Conservation (phyloP, 2,329 filamentous ascomycete genomes). For the Trichoderma atroviride region DNA sequence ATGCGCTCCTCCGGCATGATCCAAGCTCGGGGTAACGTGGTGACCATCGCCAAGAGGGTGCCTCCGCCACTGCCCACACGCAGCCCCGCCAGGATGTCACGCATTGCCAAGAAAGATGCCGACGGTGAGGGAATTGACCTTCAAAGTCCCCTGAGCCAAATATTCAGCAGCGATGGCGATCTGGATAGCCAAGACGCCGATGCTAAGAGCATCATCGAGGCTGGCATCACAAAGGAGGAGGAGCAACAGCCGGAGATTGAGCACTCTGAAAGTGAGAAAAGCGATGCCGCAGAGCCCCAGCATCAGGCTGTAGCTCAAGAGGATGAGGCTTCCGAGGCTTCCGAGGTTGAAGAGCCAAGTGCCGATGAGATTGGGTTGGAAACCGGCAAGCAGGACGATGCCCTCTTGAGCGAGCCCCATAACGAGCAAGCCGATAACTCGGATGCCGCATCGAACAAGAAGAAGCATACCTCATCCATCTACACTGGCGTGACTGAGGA, state of each 20-base stretch:
- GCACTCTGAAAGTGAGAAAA: background rate
- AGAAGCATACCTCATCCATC: constrained; percentile 45
- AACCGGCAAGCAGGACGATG: background rate
- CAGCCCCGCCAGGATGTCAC: constrained; percentile 68
- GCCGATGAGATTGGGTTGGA: background rate
- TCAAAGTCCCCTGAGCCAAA: constrained; percentile 54
- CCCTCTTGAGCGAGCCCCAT: constrained; percentile 18
- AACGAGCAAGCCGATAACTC: constrained; percentile 36
- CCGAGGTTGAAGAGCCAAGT: background rate
- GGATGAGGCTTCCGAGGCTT: background rate
- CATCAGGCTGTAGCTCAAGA: background rate
- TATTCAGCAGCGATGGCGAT: constrained; percentile 46
- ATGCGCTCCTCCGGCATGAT: constrained; percentile 67
- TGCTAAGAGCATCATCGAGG: constrained; percentile 5
- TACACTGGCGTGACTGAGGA: constrained; percentile 44
- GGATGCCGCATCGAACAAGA: constrained; percentile 36
- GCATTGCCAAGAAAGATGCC: constrained; percentile 50
- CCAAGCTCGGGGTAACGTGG: constrained; percentile 73
- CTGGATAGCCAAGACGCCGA: constrained; percentile 29
- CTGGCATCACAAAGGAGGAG: background rate
- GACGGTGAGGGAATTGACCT: constrained; percentile 63
- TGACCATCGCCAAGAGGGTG: constrained; percentile 80
- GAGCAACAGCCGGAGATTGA: background rate
- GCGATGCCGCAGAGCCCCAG: background rate
- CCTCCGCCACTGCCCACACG: constrained; percentile 77